Percentiles rank a stretch among this genome's conserved stretches.
Evolutionary conservation across 2,329 filamentous ascomycete genomes (phyloP).

Genomic region (Paraphaeosphaeria minitans): DNA sequence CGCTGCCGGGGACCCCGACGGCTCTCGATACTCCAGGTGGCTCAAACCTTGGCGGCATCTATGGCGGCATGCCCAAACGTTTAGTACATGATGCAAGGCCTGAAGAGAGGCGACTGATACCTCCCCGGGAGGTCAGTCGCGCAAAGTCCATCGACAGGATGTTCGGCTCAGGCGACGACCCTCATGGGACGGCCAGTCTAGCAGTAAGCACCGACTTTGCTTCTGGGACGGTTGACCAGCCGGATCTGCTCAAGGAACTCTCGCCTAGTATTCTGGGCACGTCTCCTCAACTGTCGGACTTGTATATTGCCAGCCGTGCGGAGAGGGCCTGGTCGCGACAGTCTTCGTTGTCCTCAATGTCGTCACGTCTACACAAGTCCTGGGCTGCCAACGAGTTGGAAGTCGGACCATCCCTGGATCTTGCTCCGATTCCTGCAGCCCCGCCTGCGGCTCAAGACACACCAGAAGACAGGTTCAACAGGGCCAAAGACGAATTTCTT

Average conservation of each 20-base stretch:
- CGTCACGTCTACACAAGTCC: slow-evolving; percentile 37
- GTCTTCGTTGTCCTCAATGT: slow-evolving; percentile 47
- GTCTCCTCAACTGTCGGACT: slow-evolving; percentile 54
- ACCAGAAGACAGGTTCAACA: slow-evolving; percentile 40
- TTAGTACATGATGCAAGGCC: slow-evolving; percentile 53
- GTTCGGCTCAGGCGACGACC: slow-evolving; percentile 64
- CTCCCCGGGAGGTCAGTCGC: slow-evolving; percentile 56
- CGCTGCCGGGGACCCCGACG: slow-evolving; percentile 51
- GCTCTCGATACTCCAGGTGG: slow-evolving; percentile 51
- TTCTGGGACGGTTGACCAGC: slow-evolving; percentile 62
- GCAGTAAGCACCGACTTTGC: slow-evolving; percentile 66
- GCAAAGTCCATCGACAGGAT: slow-evolving; percentile 68
- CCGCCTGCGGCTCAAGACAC: slow-evolving; percentile 26
- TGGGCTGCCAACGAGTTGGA: slow-evolving; percentile 32
- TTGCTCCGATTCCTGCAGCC: slow-evolving; percentile 21
- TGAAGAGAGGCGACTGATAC: slow-evolving; percentile 43
- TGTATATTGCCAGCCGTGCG: slow-evolving; percentile 23
- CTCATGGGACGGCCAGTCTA: slow-evolving; percentile 68
- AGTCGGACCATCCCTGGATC: slow-evolving; percentile 25
- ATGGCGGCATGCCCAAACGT: slow-evolving; percentile 53
- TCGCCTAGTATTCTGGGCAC: slow-evolving; percentile 38
- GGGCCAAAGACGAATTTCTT: slow-evolving; percentile 47
- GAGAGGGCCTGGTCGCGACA: slow-evolving; percentile 42
- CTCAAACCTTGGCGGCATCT: slow-evolving; percentile 51
- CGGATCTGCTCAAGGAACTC: slow-evolving; percentile 52